These are phyloP conservation scores for Cutaneotrichosporon sp. DNA, from an alignment of 1,284 basidiomycete genomes.

Conservation along the genomic window DNA sequence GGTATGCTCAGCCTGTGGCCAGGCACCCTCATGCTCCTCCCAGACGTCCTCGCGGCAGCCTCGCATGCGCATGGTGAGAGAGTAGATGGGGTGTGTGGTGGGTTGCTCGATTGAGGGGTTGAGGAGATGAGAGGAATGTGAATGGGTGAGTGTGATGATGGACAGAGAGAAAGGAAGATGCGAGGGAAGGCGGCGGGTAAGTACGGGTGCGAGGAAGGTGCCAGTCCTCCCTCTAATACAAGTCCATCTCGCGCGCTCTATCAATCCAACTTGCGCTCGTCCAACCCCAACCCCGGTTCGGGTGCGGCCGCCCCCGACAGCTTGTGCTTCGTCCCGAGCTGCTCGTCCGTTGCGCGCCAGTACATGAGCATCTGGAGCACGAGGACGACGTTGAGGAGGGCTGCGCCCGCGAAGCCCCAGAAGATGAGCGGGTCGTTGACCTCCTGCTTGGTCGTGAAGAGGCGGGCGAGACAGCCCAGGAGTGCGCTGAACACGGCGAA, in stretches of 20 bases:
- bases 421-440: conserved; percentile 75
- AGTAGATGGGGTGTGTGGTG: neutral
- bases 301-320: neutral
- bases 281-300: conserved; percentile 12
- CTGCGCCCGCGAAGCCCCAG: conserved; percentile 76
- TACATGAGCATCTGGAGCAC: conserved; percentile 79
- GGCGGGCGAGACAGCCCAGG: conserved; percentile 77
- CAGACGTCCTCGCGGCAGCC: neutral
- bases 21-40: neutral
- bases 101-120: neutral
- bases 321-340: neutral
- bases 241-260: neutral
- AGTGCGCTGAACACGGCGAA: conserved; percentile 80
- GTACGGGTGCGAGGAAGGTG: neutral
- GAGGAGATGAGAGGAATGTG: neutral
- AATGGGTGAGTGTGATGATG: neutral
- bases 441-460: conserved; percentile 87
- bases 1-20: too few species aligned
- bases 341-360: conserved; percentile 61
- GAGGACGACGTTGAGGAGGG: conserved; percentile 74
- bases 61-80: conserved; percentile 16
- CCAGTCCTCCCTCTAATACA: neutral
- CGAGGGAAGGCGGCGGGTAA: neutral
- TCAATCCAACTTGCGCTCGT: conserved; percentile 37
- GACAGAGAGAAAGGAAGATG: neutral